A percentile compares a stretch with the other conserved stretches of the same genome.
phyloP scores from a whole-genome alignment of 805 yeast species.

The Myxozyma mucilagina region DNA sequence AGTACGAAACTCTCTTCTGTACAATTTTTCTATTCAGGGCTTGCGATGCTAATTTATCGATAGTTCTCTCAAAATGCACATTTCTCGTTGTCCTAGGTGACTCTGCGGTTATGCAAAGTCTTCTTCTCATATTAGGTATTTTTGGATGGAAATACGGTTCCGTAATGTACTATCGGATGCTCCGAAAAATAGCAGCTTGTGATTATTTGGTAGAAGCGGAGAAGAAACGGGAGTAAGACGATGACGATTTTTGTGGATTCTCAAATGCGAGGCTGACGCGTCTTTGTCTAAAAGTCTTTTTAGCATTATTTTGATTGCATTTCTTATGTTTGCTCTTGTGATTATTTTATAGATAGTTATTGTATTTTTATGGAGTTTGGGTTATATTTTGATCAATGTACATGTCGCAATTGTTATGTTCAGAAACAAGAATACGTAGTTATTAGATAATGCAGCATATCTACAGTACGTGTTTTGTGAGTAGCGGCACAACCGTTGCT shows the following conservation, averaged over 20 bases:
- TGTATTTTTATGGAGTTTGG: too few relatives aligned
- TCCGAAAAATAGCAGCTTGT: constrained; percentile 6
- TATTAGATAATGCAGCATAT: too few relatives aligned
- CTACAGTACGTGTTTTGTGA: too few relatives aligned
- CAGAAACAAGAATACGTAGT: too few relatives aligned
- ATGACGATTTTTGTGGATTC: background rate
- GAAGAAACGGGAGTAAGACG: constrained; percentile 1
- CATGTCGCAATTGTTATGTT: too few relatives aligned
- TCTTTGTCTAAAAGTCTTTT: background rate
- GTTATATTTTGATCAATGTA: too few relatives aligned
- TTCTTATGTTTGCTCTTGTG: too few relatives aligned
- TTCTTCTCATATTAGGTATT: constrained; percentile 23
- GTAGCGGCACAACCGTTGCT: too few relatives aligned
- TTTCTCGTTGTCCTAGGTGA: constrained; percentile 27
- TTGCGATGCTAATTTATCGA: background rate
- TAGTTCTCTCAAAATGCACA: constrained; percentile 32
- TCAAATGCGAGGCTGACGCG: background rate
- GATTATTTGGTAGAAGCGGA: background rate
- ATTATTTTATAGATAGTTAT: too few relatives aligned
- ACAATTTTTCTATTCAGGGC: background rate
- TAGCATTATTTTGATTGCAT: too few relatives aligned
- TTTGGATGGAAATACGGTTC: constrained; percentile 27
- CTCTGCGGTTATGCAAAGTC: constrained; percentile 25
- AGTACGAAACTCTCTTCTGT: constrained; percentile 11
- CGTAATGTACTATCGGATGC: constrained; percentile 12